Evolutionary conservation across 2,329 filamentous ascomycete species (phyloP).

Genomic region (Aspergillus hortae): DNA sequence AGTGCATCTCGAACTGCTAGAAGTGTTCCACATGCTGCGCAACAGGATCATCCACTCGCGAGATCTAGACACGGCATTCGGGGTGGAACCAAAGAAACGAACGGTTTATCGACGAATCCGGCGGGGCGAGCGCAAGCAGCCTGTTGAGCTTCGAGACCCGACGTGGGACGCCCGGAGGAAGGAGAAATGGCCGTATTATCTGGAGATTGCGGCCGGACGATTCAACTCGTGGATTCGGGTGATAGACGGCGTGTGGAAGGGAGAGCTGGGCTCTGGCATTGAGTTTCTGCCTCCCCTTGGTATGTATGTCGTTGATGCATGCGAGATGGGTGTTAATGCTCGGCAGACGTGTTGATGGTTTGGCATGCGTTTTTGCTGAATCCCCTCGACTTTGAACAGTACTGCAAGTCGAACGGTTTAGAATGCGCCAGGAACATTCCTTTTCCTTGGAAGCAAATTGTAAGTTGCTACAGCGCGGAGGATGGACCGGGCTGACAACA

Average conservation of each 20-base stretch:
- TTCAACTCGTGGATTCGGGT: slow-evolving; percentile 10
- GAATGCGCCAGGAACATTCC: slow-evolving; percentile 52
- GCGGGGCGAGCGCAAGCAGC: background rate
- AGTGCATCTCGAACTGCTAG: slow-evolving; percentile 14
- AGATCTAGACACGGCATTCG: slow-evolving; percentile 6
- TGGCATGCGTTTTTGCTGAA: slow-evolving; percentile 77
- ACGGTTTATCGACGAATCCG: slow-evolving; percentile 2
- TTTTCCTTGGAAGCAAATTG: slow-evolving; percentile 61
- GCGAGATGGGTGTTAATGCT: background rate
- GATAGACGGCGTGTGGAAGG: background rate
- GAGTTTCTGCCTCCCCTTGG: slow-evolving; percentile 53
- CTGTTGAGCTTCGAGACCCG: background rate
- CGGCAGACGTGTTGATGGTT: slow-evolving; percentile 68
- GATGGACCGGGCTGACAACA: background rate
- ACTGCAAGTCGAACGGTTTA: slow-evolving; percentile 56
- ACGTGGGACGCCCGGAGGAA: background rate
- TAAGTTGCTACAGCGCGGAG: background rate
- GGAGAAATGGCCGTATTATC: slow-evolving; percentile 11
- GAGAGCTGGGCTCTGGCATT: background rate
- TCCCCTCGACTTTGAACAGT: slow-evolving; percentile 65
- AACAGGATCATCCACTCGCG: slow-evolving; percentile 7
- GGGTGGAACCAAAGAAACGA: background rate
- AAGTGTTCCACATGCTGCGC: slow-evolving; percentile 11
- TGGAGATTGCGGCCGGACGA: slow-evolving; percentile 8
- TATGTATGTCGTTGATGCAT: slow-evolving; percentile 28